These are phyloP conservation scores for Sesbania bispinosa DNA, from an alignment of 306 rosid species.

Conservation along the genomic window DNA sequence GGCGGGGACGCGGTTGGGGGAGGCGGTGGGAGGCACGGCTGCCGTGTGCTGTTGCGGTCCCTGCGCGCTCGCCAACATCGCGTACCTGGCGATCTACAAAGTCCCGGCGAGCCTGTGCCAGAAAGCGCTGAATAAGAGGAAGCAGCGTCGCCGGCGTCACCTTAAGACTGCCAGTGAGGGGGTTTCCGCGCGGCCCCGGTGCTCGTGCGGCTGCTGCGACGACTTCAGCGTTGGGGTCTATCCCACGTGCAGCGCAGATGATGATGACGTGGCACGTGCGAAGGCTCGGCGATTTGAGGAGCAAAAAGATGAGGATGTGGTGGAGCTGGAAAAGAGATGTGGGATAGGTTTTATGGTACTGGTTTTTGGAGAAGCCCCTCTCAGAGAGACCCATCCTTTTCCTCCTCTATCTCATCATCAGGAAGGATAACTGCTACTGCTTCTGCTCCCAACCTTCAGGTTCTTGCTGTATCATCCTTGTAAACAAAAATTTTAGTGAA, in stretches of 20 bases:
- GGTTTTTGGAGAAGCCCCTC: slow-evolving; percentile 96
- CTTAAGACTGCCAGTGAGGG: background rate
- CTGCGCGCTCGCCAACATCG: slow-evolving; percentile 40
- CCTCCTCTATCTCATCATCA: background rate
- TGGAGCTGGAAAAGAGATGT: slow-evolving; percentile 87
- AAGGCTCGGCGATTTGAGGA: background rate
- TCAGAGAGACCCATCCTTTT: slow-evolving; percentile 38
- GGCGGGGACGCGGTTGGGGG: slow-evolving; percentile 42
- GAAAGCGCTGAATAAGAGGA: slow-evolving; percentile 35
- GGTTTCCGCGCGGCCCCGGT: slow-evolving; percentile 16
- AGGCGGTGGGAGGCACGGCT: slow-evolving; percentile 69
- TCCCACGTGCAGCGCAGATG: background rate
- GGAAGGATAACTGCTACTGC: too few species aligned
- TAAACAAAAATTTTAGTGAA: background rate
- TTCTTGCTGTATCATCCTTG: background rate
- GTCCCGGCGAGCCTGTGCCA: slow-evolving; percentile 65
- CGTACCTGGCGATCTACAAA: slow-evolving; percentile 61
- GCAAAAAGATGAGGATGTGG: slow-evolving; percentile 62
- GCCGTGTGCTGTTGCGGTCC: slow-evolving; percentile 88
- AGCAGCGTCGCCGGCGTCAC: background rate
- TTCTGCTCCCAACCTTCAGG: background rate
- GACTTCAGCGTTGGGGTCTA: slow-evolving; percentile 36
- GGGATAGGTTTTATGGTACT: slow-evolving; percentile 58
- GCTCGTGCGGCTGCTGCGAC: slow-evolving; percentile 33
- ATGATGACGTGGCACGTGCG: background rate